Percentiles rank a stretch among this genome's conserved stretches.
These are phyloP conservation scores for Gossypium rotundifolium DNA, from an alignment of 345 rosid genomes.

Conservation along the genomic window DNA sequence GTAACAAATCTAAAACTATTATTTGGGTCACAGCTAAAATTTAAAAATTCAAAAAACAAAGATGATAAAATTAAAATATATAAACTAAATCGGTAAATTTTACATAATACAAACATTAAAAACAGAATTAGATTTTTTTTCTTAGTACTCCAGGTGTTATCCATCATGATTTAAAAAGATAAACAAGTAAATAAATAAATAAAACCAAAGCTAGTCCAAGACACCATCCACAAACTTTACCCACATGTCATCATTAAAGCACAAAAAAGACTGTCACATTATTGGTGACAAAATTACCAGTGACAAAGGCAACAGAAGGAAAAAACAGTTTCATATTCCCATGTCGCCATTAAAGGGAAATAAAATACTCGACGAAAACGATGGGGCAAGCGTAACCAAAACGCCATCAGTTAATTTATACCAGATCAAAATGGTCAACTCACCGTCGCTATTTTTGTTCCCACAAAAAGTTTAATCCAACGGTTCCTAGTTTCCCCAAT, in stretches of 20 bases:
- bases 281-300: not conserved
- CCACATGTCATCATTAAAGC: not conserved
- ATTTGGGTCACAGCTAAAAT: no score
- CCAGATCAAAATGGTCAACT: conserved; percentile 19
- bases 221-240: not conserved
- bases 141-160: not conserved
- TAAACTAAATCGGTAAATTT: no score
- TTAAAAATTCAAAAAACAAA: no score
- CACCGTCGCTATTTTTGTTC: conserved; percentile 18
- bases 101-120: no score
- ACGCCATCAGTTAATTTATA: conserved; percentile 19
- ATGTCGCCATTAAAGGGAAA: conserved; percentile 20
- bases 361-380: conserved; percentile 20
- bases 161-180: not conserved
- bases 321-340: conserved; percentile 9
- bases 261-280: not conserved
- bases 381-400: conserved; percentile 14
- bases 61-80: no score
- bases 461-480: conserved; percentile 15
- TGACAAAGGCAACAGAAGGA: not conserved
- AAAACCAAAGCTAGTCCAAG: not conserved
- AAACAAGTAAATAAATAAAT: no score
- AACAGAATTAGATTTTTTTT: not conserved
- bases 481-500: conserved; percentile 12
- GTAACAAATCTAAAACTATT: no score